phyloP scores from a whole-genome alignment of 1,139 yeast genomes.

The Candida sanyaensis region DNA sequence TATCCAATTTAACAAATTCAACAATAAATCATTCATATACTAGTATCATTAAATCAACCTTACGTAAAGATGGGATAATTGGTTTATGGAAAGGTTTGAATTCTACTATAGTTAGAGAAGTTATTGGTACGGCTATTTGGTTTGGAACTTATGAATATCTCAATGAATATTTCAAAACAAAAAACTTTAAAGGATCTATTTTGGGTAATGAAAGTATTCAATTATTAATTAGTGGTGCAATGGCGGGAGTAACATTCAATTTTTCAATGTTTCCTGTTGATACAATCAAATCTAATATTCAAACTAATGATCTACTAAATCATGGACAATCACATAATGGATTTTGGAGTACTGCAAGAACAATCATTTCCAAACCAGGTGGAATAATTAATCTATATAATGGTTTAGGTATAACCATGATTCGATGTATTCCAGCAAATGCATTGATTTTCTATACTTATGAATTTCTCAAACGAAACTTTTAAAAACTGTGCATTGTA shows the following conservation, averaged over 20 bases:
- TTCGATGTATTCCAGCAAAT: slow-evolving; percentile 86
- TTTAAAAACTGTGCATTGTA: slow-evolving; percentile 13
- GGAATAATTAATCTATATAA: slow-evolving; percentile 74
- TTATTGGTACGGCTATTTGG: slow-evolving; percentile 93
- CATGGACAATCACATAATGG: slow-evolving; percentile 20
- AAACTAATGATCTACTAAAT: slow-evolving; percentile 51
- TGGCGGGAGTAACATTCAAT: slow-evolving; percentile 84
- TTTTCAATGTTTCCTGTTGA: slow-evolving; percentile 85
- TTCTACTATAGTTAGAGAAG: slow-evolving; percentile 82
- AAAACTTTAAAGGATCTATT: slow-evolving; percentile 12
- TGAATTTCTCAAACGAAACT: slow-evolving; percentile 58
- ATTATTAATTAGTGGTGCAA: slow-evolving; percentile 74
- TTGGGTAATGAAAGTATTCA: slow-evolving; percentile 48
- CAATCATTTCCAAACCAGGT: slow-evolving; percentile 42
- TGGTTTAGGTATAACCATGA: slow-evolving; percentile 81
- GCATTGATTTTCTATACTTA: slow-evolving; percentile 83
- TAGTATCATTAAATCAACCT: slow-evolving; percentile 44
- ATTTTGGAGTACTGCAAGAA: slow-evolving; percentile 32
- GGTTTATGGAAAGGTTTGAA: slow-evolving; percentile 82
- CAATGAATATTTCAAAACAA: slow-evolving; percentile 35
- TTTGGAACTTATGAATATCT: slow-evolving; percentile 81
- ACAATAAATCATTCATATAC: slow-evolving; percentile 16
- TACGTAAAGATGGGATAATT: slow-evolving; percentile 52
- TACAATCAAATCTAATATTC: slow-evolving; percentile 85
- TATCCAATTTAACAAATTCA: slow-evolving; percentile 45